Evolutionary conservation across 1,284 basidiomycete genomes (phyloP).

Genomic region (Pseudozyma hubeiensis): DNA sequence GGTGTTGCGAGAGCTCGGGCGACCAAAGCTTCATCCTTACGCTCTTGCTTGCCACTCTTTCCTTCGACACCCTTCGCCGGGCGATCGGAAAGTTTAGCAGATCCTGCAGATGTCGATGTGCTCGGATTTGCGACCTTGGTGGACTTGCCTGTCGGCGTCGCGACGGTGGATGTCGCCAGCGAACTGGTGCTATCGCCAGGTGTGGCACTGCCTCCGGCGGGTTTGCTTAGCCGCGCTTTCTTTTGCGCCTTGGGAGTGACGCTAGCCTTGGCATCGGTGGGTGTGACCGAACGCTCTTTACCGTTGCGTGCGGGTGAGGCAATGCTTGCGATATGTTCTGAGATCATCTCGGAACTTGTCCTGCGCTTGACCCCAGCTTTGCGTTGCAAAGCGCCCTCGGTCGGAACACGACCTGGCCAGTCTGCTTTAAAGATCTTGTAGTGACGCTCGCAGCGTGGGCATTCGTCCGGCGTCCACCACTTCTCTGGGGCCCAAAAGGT

Average conservation of each 20-base stretch:
- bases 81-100: conserved; percentile 7
- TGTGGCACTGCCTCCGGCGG: conserved; percentile 3
- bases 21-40: conserved; percentile 23
- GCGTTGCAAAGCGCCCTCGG: conserved; percentile 32
- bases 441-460: conserved; percentile 65
- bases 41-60: conserved; percentile 23
- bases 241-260: conserved; percentile 30
- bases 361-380: conserved; percentile 45
- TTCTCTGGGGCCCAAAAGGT: conserved; percentile 64
- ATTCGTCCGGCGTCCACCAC: conserved; percentile 68
- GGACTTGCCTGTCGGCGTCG: conserved; percentile 4
- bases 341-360: conserved; percentile 45
- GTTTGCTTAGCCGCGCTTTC: conserved; percentile 19
- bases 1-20: conserved; percentile 16
- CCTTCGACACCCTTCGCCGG: conserved; percentile 9
- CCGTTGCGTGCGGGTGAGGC: conserved; percentile 31
- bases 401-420: conserved; percentile 60
- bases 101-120: not conserved
- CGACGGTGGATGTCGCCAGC: not conserved
- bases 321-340: conserved; percentile 33
- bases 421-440: conserved; percentile 67
- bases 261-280: conserved; percentile 25
- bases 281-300: conserved; percentile 45
- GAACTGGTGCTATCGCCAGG: conserved; percentile 7
- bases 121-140: not conserved